Conservation (phyloP, 139 green algal species). For the Desmodesmus armatus region DNA sequence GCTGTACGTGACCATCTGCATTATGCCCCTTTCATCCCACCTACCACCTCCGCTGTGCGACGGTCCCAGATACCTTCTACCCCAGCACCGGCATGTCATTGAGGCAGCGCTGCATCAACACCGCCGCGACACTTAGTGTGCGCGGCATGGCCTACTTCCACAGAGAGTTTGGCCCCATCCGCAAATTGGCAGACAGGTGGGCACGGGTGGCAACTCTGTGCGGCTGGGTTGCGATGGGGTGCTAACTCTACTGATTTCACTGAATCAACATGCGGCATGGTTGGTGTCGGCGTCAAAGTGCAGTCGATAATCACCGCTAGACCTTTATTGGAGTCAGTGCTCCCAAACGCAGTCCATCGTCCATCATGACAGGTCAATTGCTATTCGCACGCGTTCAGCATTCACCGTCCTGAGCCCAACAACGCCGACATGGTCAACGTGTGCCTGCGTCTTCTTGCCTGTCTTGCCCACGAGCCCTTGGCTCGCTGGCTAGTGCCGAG, state of each 20-base stretch:
- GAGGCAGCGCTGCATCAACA: conserved; percentile 22
- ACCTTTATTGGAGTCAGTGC: no score
- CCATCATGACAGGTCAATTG: no score
- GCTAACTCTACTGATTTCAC: no score
- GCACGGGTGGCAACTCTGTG: no score
- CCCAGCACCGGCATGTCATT: conserved; percentile 45
- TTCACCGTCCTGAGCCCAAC: not conserved
- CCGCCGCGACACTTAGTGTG: not conserved
- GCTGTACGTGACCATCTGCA: no score
- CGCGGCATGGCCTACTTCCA: not conserved
- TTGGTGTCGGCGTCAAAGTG: no score
- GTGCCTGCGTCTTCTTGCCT: not conserved
- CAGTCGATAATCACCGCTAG: no score
- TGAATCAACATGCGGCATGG: no score
- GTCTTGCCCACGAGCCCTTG: not conserved
- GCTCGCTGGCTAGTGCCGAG: no score
- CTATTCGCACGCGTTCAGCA: not conserved
- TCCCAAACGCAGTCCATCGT: no score
- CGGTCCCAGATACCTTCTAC: conserved; percentile 42
- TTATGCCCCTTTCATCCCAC: no score
- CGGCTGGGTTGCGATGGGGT: no score
- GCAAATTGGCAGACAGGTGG: conserved; percentile 2
- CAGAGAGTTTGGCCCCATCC: conserved; percentile 5
- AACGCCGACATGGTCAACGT: not conserved
- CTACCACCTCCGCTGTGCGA: not conserved